phyloP scores from a whole-genome alignment of 306 rosid genomes.

The Morella rubra region DNA sequence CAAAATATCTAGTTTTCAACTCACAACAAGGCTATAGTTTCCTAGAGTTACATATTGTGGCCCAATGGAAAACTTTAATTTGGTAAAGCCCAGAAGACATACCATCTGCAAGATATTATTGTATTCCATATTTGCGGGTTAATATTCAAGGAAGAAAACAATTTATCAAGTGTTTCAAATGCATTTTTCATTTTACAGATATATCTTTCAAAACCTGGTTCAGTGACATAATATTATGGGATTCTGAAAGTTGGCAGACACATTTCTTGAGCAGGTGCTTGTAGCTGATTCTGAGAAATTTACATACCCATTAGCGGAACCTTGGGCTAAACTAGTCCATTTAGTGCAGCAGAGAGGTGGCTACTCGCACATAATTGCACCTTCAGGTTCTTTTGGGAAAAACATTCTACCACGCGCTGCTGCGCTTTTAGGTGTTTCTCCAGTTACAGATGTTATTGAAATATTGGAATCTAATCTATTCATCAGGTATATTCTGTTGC shows the following conservation, averaged over 20 bases:
- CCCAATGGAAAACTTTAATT: not conserved
- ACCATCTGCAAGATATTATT: not conserved
- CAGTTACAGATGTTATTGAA: slow-evolving; percentile 66
- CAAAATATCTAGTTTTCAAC: not conserved
- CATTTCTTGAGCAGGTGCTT: slow-evolving; percentile 59
- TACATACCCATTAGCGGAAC: slow-evolving; percentile 66
- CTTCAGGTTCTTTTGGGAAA: slow-evolving; percentile 83
- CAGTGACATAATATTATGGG: not conserved
- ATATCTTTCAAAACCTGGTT: not conserved
- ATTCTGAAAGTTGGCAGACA: slow-evolving; percentile 26
- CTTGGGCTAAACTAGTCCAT: slow-evolving; percentile 84
- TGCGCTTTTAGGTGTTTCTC: slow-evolving; percentile 85
- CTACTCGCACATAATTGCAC: slow-evolving; percentile 72
- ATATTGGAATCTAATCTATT: slow-evolving; percentile 64
- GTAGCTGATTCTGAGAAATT: slow-evolving; percentile 79
- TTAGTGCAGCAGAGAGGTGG: slow-evolving; percentile 71
- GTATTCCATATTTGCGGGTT: not conserved
- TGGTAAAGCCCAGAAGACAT: not conserved
- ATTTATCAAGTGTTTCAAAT: not conserved
- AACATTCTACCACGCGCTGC: slow-evolving; percentile 80
- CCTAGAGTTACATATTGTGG: not conserved
- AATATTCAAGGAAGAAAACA: not conserved
- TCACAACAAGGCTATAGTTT: not conserved
- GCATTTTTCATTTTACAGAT: not conserved
- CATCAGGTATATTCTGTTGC: slow-evolving; percentile 55